These are phyloP conservation scores for Dothidotthia symphoricarpi DNA, from an alignment of 2,329 filamentous ascomycete genomes.

Conservation along the genomic window DNA sequence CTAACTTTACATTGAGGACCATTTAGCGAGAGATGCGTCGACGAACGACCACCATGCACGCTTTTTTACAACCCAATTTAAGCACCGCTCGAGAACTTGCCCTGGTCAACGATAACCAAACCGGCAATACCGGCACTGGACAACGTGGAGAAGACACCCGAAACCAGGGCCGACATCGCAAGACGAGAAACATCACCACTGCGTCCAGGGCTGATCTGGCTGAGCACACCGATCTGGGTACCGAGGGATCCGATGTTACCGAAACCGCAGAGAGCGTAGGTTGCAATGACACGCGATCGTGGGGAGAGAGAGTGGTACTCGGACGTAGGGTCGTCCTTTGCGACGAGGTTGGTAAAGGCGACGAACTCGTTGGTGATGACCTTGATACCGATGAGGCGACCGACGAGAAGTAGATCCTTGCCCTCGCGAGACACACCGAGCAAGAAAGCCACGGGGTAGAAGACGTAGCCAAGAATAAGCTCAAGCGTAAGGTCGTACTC, in stretches of 20 bases:
- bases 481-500: constrained; percentile 70
- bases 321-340: constrained; percentile 40
- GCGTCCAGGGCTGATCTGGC: constrained; percentile 73
- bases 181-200: constrained; percentile 73
- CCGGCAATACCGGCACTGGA: constrained; percentile 62
- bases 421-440: constrained; percentile 68
- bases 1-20: constrained; percentile 18
- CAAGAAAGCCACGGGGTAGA: constrained; percentile 78
- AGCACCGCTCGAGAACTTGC: constrained; percentile 22
- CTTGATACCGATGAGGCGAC: constrained; percentile 78
- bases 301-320: constrained; percentile 60
- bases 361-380: constrained; percentile 84
- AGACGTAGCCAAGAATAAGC: constrained; percentile 72
- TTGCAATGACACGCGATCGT: constrained; percentile 77
- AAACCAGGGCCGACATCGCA: constrained; percentile 72
- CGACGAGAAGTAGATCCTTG: constrained; percentile 66
- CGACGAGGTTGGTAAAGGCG: constrained; percentile 62
- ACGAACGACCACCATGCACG: constrained; percentile 3
- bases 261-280: constrained; percentile 73
- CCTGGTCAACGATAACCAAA: constrained; percentile 56
- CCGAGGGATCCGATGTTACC: constrained; percentile 86
- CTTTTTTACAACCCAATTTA: constrained; percentile 7
- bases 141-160: constrained; percentile 75
- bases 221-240: constrained; percentile 84
- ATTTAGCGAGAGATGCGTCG: constrained; percentile 5